phyloP scores from a whole-genome alignment of 768 basidiomycete genomes.

The Amanita fuliginea region DNA sequence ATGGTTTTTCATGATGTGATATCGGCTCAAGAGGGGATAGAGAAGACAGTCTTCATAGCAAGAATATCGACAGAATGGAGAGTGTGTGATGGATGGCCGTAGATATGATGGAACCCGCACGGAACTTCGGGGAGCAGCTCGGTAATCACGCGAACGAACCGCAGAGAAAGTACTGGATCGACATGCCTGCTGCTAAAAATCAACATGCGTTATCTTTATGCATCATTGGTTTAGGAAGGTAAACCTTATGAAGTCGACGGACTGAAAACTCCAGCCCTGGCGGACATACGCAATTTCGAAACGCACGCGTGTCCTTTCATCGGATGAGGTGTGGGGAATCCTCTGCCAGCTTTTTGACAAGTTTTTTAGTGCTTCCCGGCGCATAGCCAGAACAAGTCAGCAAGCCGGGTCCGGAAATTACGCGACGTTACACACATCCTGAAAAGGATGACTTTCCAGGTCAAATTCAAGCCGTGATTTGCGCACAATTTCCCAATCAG shows the following conservation, averaged over 20 bases:
- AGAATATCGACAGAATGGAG: neutral
- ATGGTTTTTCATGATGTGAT: neutral
- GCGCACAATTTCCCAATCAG: conserved; percentile 2
- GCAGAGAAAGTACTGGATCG: neutral
- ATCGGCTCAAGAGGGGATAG: conserved; percentile 1
- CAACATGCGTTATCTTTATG: neutral
- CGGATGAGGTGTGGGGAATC: neutral
- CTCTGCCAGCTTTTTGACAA: neutral
- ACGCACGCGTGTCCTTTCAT: too few relatives aligned
- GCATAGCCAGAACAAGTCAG: neutral
- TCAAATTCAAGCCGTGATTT: neutral
- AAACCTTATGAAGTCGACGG: neutral
- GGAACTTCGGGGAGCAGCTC: neutral
- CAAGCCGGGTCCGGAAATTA: neutral
- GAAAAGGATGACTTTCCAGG: neutral
- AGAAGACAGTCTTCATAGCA: neutral
- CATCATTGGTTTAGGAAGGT: neutral
- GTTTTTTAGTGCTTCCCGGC: neutral
- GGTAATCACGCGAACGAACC: neutral
- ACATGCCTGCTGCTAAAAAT: neutral
- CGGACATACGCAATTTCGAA: neutral
- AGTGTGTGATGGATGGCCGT: too few relatives aligned
- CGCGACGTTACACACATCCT: neutral
- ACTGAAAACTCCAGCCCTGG: neutral
- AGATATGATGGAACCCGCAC: neutral